These are phyloP conservation scores for Trichoderma guizhouense DNA, from an alignment of 2,329 filamentous ascomycete genomes.

Conservation along the genomic window DNA sequence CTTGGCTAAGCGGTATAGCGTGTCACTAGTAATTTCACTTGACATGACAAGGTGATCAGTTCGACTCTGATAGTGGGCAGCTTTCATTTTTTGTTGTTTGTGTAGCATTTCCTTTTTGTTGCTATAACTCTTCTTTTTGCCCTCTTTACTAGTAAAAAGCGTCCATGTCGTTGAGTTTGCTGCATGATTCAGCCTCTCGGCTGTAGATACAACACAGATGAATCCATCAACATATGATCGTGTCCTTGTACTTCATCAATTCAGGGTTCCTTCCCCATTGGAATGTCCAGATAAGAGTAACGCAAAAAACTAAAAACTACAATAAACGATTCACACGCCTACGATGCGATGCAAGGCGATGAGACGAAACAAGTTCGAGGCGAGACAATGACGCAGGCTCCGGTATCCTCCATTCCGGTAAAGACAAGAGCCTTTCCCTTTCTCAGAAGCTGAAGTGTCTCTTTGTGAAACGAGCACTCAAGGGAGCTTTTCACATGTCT, in stretches of 20 bases:
- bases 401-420: slow-evolving; percentile 1
- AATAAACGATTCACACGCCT: not conserved
- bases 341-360: not conserved
- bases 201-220: not conserved
- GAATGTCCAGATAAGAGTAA: not conserved
- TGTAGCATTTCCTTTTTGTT: not conserved
- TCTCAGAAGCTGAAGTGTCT: not conserved
- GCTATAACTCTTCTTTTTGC: not conserved
- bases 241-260: not conserved
- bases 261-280: not conserved
- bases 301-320: not conserved
- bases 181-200: not conserved
- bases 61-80: slow-evolving; percentile 18
- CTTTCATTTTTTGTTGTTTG: not conserved
- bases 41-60: slow-evolving; percentile 19
- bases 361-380: not conserved
- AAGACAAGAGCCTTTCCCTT: not conserved
- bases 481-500: not conserved
- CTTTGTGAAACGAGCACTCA: not conserved
- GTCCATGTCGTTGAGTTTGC: not conserved
- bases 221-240: not conserved
- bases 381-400: not conserved
- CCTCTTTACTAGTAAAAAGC: not conserved
- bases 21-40: slow-evolving; percentile 14
- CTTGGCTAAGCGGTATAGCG: slow-evolving; percentile 18